Percentiles rank a stretch among this genome's conserved stretches.
Conservation (phyloP, 495 filamentous ascomycete species). For the Stereocaulon alpinum region DNA sequence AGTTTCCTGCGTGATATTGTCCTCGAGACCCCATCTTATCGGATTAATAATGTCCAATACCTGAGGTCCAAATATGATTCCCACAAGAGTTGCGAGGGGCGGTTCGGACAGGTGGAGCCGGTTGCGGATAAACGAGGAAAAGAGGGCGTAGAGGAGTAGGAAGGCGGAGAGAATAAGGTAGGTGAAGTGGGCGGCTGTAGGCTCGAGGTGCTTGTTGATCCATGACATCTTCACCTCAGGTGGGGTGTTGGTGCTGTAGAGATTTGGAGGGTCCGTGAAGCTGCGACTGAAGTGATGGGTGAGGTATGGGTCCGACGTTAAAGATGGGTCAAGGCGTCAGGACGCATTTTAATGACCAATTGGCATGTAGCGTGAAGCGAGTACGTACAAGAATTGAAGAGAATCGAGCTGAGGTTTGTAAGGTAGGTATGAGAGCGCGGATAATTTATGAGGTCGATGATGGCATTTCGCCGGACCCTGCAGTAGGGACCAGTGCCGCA, state of each 20-base stretch:
- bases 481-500: background rate
- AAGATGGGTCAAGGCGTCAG: background rate
- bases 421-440: background rate
- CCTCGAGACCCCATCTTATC: conserved; percentile 32
- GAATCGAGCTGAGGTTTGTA: background rate
- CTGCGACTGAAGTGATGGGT: background rate
- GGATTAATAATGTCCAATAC: conserved; percentile 30
- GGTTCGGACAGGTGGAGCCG: conserved; percentile 43
- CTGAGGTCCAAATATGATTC: conserved; percentile 36
- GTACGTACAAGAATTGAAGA: background rate
- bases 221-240: conserved; percentile 15
- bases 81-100: conserved; percentile 37
- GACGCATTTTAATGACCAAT: background rate
- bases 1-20: conserved; percentile 36
- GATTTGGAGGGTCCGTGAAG: background rate
- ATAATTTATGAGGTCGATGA: background rate
- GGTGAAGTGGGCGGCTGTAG: conserved; percentile 35
- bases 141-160: conserved; percentile 39
- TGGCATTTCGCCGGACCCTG: background rate
- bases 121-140: conserved; percentile 39
- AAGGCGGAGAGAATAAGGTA: conserved; percentile 37
- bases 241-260: background rate
- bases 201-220: conserved; percentile 31
- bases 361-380: background rate
- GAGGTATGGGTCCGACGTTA: background rate